phyloP scores from a whole-genome alignment of 2,329 filamentous ascomycete species.

The Apiospora kogelbergensis region DNA sequence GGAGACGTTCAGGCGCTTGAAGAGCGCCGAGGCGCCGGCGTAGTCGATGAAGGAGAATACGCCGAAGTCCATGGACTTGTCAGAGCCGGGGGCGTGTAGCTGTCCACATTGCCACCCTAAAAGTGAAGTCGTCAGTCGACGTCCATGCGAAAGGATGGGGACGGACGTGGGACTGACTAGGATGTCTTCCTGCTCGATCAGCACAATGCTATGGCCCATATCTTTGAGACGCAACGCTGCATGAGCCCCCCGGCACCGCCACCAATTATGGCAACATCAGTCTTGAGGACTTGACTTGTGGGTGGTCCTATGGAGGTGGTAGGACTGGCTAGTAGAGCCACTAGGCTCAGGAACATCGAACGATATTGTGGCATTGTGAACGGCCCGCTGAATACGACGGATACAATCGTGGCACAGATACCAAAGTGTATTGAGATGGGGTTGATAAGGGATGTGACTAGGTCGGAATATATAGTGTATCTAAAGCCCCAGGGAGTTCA shows the following conservation, averaged over 20 bases:
- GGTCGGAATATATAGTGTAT: no score
- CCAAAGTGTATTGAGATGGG: no score
- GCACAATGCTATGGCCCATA: not conserved
- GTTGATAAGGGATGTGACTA: no score
- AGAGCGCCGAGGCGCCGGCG: not conserved
- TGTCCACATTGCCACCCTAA: not conserved
- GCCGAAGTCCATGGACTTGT: not conserved
- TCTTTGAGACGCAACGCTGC: not conserved
- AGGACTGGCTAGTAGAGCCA: not conserved
- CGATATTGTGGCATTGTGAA: no score
- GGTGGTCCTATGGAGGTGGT: not conserved
- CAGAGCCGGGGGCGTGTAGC: not conserved
- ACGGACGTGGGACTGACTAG: not conserved
- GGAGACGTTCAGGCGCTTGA: not conserved
- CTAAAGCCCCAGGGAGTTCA: no score
- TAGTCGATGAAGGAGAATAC: slow-evolving; percentile 1
- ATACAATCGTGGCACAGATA: no score
- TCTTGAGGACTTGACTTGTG: not conserved
- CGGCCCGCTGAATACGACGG: no score
- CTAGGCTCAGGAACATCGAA: not conserved
- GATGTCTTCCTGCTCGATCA: not conserved
- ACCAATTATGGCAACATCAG: not conserved
- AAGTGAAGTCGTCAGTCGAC: not conserved
- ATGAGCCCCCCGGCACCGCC: slow-evolving; percentile 1
- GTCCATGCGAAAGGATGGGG: fast-evolving